These are phyloP conservation scores for Aspergillus sp. DNA, from an alignment of 2,329 filamentous ascomycete species.

Conservation along the genomic window DNA sequence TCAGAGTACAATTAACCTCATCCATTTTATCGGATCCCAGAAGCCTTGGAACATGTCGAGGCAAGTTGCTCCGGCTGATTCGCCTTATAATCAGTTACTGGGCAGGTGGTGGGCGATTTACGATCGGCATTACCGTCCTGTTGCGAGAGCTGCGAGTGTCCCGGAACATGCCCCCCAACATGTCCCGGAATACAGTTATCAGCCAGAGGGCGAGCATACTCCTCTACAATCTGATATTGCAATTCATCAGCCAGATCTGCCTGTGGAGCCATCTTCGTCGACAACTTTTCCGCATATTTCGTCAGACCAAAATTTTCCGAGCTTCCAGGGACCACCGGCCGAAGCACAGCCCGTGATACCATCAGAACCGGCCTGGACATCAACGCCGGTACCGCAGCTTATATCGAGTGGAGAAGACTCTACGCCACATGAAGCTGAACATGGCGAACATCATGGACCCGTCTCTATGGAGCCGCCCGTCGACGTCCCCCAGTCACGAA, in stretches of 20 bases:
- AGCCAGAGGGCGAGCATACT: not conserved
- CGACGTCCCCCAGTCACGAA: constrained; percentile 1
- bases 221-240: not conserved
- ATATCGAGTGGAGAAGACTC: not conserved
- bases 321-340: not conserved
- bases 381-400: not conserved
- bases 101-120: constrained; percentile 93
- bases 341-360: not conserved
- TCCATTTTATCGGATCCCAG: constrained; percentile 88
- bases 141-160: constrained; percentile 18
- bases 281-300: not conserved
- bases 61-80: constrained; percentile 34
- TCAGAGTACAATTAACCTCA: constrained; percentile 81
- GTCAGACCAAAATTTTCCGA: not conserved
- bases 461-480: not conserved
- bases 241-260: not conserved
- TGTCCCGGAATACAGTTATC: not conserved
- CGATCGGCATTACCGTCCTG: constrained; percentile 72
- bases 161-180: not conserved
- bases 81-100: constrained; percentile 74
- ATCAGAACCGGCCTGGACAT: not conserved
- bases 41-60: constrained; percentile 81
- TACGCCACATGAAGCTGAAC: not conserved
- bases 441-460: not conserved
- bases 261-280: not conserved